Conservation (phyloP, 2,329 filamentous ascomycete species). For the Fusarium cicatricum region DNA sequence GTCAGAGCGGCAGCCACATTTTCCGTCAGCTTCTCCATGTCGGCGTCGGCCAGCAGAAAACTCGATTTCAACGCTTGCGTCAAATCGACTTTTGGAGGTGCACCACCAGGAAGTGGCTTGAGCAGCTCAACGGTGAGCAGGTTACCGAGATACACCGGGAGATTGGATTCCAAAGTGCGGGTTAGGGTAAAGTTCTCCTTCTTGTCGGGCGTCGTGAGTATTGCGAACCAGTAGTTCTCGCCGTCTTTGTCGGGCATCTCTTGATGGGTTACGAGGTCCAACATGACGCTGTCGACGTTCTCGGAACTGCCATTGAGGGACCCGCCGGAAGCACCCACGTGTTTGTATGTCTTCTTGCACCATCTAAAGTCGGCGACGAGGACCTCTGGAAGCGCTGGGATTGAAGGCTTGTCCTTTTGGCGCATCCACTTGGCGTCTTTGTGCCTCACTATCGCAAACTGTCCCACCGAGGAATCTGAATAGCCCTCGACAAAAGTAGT, state of each 20-base stretch:
- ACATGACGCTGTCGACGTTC: neutral
- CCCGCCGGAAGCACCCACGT: neutral
- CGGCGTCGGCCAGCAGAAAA: neutral
- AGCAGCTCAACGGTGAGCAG: neutral
- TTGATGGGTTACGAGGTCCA: neutral
- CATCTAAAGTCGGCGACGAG: neutral
- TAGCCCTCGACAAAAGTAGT: neutral
- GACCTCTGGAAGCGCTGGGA: neutral
- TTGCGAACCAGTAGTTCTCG: neutral
- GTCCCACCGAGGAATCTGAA: neutral
- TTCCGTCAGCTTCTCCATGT: conserved; percentile 1
- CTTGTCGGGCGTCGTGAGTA: neutral
- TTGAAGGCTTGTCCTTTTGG: neutral
- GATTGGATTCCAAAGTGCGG: neutral
- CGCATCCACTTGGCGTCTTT: neutral
- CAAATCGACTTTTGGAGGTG: neutral
- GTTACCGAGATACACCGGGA: neutral
- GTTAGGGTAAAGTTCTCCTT: neutral
- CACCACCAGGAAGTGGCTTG: neutral
- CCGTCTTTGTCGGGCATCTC: neutral
- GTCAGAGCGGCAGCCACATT: conserved; percentile 1
- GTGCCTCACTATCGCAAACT: neutral
- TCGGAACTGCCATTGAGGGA: neutral
- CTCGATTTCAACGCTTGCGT: neutral
- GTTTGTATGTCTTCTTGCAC: neutral